phyloP scores from a whole-genome alignment of 768 basidiomycete genomes.

The Asterophora lycoperdoides region DNA sequence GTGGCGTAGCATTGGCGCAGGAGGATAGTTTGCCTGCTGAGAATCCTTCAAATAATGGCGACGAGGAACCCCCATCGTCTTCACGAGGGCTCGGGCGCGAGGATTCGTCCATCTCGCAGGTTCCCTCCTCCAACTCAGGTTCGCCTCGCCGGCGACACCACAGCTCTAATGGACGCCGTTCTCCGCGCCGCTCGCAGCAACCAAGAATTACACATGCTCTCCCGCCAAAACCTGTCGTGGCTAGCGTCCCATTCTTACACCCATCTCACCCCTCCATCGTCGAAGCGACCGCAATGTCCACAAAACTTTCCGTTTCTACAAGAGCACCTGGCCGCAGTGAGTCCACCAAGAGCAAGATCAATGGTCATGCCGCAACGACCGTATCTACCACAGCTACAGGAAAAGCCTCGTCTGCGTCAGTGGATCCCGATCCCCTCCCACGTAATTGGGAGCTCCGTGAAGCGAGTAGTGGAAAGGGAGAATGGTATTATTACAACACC shows the following conservation, averaged over 20 bases:
- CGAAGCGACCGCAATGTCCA: slow-evolving; percentile 57
- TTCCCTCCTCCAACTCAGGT: slow-evolving; percentile 10
- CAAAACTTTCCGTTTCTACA: slow-evolving; percentile 14
- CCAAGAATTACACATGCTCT: slow-evolving; percentile 59
- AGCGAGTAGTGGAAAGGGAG: slow-evolving; percentile 43
- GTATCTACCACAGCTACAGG: slow-evolving; percentile 17
- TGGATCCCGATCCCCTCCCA: slow-evolving; percentile 37
- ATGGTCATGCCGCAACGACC: slow-evolving; percentile 25
- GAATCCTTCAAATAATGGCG: slow-evolving; percentile 3
- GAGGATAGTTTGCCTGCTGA: slow-evolving; percentile 1
- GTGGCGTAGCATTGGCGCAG: not conserved
- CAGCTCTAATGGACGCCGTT: slow-evolving; percentile 13
- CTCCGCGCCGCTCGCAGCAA: slow-evolving; percentile 23
- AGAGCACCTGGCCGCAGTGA: slow-evolving; percentile 38
- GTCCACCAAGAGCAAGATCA: slow-evolving; percentile 28
- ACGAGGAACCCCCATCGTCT: slow-evolving; percentile 2
- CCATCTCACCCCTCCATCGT: slow-evolving; percentile 56
- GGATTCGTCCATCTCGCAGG: slow-evolving; percentile 12
- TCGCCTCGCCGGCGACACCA: slow-evolving; percentile 13
- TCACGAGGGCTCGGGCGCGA: slow-evolving; percentile 8
- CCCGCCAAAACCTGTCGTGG: slow-evolving; percentile 59
- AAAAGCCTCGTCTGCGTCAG: slow-evolving; percentile 17
- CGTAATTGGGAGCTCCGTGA: slow-evolving; percentile 58
- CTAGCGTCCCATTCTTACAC: slow-evolving; percentile 47
- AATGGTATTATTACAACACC: slow-evolving; percentile 54